A percentile compares a stretch with the other conserved stretches of the same genome.
These are phyloP conservation scores for Mortierella alpina DNA, from an alignment of 192 early-diverging fungal species.

Conservation along the genomic window DNA sequence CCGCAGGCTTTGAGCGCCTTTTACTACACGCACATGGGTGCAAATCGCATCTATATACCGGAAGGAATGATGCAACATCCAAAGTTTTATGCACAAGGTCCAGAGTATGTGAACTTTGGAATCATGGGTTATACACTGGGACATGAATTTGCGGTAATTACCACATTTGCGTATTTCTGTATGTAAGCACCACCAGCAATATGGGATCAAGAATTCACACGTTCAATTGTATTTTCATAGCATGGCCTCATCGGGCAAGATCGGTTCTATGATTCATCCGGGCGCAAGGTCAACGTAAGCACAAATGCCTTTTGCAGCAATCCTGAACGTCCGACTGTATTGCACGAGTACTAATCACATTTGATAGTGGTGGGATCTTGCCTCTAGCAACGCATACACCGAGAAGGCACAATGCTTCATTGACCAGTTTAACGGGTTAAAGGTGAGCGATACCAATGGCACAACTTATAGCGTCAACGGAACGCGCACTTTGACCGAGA, in stretches of 20 bases:
- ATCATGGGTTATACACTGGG: conserved; percentile 71
- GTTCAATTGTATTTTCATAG: conserved; percentile 9
- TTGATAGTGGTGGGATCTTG: conserved; percentile 69
- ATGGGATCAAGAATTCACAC: not conserved
- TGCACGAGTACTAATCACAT: not conserved
- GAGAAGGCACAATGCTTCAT: conserved; percentile 68
- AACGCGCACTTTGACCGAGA: conserved; percentile 66
- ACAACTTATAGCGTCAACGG: conserved; percentile 64
- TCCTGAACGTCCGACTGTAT: not conserved
- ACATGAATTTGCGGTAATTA: conserved; percentile 57
- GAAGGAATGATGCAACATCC: conserved; percentile 71
- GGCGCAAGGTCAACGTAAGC: conserved; percentile 19
- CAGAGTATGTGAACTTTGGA: conserved; percentile 73
- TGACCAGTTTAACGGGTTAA: conserved; percentile 68
- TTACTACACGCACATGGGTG: conserved; percentile 35
- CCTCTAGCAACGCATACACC: conserved; percentile 63
- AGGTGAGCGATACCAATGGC: conserved; percentile 53
- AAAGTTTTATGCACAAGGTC: conserved; percentile 55
- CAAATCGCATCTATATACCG: conserved; percentile 55
- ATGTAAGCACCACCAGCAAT: no score
- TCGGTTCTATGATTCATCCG: conserved; percentile 52
- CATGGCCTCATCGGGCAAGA: conserved; percentile 64
- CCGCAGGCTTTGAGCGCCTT: conserved; percentile 65
- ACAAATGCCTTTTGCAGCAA: not conserved
- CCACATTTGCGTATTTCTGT: not conserved